Percentiles rank a stretch among this genome's conserved stretches.
phyloP scores from a whole-genome alignment of 2,329 filamentous ascomycete genomes.

The Aspergillus fumigatus region DNA sequence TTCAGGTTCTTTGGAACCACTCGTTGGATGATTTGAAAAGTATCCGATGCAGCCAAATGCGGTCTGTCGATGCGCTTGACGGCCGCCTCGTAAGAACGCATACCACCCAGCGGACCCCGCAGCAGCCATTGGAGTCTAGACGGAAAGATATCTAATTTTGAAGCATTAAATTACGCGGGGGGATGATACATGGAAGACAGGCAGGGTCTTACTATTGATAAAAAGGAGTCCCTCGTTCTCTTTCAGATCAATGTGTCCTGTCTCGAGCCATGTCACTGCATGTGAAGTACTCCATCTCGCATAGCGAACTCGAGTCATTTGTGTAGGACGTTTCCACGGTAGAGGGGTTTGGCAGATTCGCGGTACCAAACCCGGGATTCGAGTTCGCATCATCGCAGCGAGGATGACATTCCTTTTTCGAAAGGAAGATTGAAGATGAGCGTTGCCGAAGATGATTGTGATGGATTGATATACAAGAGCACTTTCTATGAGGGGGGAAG shows the following conservation, averaged over 20 bases:
- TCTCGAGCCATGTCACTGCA: slow-evolving; percentile 56
- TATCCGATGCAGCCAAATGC: slow-evolving; percentile 51
- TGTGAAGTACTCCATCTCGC: slow-evolving; percentile 16
- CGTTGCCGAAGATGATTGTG: neutral
- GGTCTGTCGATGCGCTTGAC: slow-evolving; percentile 51
- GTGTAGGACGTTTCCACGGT: slow-evolving; percentile 3
- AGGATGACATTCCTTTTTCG: neutral
- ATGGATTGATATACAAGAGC: neutral
- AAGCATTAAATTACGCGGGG: neutral
- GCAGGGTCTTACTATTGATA: slow-evolving; percentile 65
- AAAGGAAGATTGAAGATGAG: neutral
- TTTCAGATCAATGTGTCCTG: slow-evolving; percentile 74
- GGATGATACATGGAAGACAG: neutral
- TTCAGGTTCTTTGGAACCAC: slow-evolving; percentile 60
- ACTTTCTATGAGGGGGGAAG: neutral
- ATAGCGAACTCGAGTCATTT: neutral
- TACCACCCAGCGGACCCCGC: slow-evolving; percentile 47
- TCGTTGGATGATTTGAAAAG: slow-evolving; percentile 51
- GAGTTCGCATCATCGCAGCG: slow-evolving; percentile 19
- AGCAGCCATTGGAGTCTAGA: slow-evolving; percentile 65
- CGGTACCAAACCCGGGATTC: slow-evolving; percentile 9
- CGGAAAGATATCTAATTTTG: slow-evolving; percentile 69
- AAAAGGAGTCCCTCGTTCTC: slow-evolving; percentile 81
- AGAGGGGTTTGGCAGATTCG: slow-evolving; percentile 1
- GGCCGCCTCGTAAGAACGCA: slow-evolving; percentile 43